A percentile compares a stretch with the other conserved stretches of the same genome.
Conservation (phyloP, 352 stramenopile species). For the Globisporangium lucens region DNA sequence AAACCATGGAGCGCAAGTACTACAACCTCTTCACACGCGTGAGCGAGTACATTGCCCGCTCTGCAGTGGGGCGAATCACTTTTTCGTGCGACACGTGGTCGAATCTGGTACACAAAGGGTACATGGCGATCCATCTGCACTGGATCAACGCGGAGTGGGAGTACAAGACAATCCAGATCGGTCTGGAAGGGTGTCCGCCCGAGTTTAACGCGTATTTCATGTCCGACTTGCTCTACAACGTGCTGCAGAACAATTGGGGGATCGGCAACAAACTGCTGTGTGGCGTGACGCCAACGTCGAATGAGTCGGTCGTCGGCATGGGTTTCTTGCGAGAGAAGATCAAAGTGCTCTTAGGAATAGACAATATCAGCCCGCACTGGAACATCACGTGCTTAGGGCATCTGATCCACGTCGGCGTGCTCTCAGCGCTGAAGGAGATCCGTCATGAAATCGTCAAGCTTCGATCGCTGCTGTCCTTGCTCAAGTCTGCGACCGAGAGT, state of each 20-base stretch:
- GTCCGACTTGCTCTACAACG: conserved; percentile 75
- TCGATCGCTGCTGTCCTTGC: conserved; percentile 61
- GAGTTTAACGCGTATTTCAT: conserved; percentile 79
- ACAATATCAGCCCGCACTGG: conserved; percentile 70
- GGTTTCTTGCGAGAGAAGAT: conserved; percentile 76
- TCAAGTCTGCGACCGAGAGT: conserved; percentile 68
- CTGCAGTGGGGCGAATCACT: conserved; percentile 59
- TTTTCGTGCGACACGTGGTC: conserved; percentile 85
- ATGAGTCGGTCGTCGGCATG: conserved; percentile 67
- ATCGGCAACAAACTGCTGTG: conserved; percentile 70
- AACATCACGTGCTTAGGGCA: conserved; percentile 74
- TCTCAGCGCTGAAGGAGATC: conserved; percentile 67
- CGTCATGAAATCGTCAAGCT: conserved; percentile 74
- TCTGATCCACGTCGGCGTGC: conserved; percentile 66
- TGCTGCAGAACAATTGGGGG: conserved; percentile 77
- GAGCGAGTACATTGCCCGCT: conserved; percentile 74
- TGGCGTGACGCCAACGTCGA: conserved; percentile 58
- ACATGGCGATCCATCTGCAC: conserved; percentile 71
- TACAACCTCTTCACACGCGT: conserved; percentile 65
- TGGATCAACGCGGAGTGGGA: conserved; percentile 87
- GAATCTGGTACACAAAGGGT: conserved; percentile 62
- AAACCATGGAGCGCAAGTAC: conserved; percentile 74
- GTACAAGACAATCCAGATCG: conserved; percentile 78
- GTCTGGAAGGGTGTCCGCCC: conserved; percentile 59
- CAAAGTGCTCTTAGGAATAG: conserved; percentile 72